Evolutionary conservation across 108 stramenopile genomes (phyloP).

Genomic region (Bacterosira constricta): DNA sequence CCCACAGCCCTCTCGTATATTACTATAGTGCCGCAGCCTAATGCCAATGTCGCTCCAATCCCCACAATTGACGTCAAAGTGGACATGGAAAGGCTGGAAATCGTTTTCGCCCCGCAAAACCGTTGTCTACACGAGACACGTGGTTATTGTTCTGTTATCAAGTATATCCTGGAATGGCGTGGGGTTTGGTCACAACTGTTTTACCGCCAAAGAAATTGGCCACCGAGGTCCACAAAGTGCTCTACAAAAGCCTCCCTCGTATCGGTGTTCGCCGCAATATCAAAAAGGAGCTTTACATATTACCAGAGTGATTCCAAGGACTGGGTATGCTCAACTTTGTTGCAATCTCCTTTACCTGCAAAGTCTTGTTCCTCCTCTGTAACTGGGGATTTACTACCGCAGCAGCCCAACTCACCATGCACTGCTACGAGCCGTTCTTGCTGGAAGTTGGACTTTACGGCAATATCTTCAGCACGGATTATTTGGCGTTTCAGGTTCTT

Average conservation of each 20-base stretch:
- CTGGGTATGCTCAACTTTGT: too few species aligned
- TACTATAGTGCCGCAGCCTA: too few species aligned
- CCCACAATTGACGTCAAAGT: neutral
- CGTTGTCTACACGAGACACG: neutral
- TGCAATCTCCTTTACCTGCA: neutral
- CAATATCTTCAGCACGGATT: neutral
- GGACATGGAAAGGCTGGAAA: neutral
- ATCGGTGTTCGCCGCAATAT: too few species aligned
- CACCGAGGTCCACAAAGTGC: too few species aligned
- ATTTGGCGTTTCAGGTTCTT: neutral
- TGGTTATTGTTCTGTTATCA: neutral
- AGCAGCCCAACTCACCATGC: neutral
- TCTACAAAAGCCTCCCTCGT: too few species aligned
- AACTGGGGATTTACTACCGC: neutral
- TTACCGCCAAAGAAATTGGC: too few species aligned
- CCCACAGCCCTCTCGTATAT: too few species aligned
- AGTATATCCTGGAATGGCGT: too few species aligned
- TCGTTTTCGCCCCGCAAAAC: neutral
- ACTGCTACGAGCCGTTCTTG: neutral
- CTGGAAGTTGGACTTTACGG: conserved; percentile 4
- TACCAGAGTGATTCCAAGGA: too few species aligned
- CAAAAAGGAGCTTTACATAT: too few species aligned
- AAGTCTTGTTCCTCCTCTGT: neutral
- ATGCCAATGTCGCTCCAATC: neutral
- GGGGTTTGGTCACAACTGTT: too few species aligned